Conservation (phyloP, 768 basidiomycete species). For the Amanita exitialis region DNA sequence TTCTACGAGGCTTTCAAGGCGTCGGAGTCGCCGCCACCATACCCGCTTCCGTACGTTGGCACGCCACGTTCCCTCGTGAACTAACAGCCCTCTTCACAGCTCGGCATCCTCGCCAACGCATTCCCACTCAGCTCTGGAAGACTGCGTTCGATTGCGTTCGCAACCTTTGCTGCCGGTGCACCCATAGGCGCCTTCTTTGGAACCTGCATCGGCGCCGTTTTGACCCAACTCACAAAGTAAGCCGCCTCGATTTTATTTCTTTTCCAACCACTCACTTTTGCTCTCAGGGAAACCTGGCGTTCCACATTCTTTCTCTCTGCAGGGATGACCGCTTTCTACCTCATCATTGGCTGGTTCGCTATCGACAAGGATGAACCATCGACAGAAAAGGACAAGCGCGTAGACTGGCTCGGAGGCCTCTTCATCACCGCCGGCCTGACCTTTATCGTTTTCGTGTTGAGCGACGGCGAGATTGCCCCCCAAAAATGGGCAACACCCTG, state of each 20-base stretch:
- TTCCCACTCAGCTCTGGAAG: slow-evolving; percentile 48
- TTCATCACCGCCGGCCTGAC: slow-evolving; percentile 56
- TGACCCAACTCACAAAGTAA: slow-evolving; percentile 45
- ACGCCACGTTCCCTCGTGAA: neutral
- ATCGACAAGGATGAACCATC: slow-evolving; percentile 52
- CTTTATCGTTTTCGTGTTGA: slow-evolving; percentile 64
- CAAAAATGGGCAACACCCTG: slow-evolving; percentile 46
- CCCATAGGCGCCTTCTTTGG: slow-evolving; percentile 76
- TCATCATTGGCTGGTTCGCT: slow-evolving; percentile 42
- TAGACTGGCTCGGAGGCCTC: slow-evolving; percentile 73
- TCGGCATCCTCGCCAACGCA: slow-evolving; percentile 75
- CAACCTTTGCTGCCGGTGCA: slow-evolving; percentile 78
- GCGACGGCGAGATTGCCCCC: slow-evolving; percentile 50
- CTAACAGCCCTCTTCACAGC: slow-evolving; percentile 20
- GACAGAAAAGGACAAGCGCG: slow-evolving; percentile 29
- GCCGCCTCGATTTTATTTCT: slow-evolving; percentile 4
- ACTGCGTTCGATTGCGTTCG: slow-evolving; percentile 68
- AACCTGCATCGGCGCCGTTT: slow-evolving; percentile 56
- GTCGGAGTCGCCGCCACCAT: slow-evolving; percentile 70
- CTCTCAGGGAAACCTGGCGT: slow-evolving; percentile 19
- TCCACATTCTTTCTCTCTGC: slow-evolving; percentile 47
- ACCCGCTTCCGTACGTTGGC: slow-evolving; percentile 47
- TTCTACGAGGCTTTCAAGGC: slow-evolving; percentile 74
- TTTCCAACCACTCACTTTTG: neutral
- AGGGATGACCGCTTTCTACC: slow-evolving; percentile 43